Evolutionary conservation across 2,329 filamentous ascomycete genomes (phyloP).

Genomic region (Scedosporium boydii): DNA sequence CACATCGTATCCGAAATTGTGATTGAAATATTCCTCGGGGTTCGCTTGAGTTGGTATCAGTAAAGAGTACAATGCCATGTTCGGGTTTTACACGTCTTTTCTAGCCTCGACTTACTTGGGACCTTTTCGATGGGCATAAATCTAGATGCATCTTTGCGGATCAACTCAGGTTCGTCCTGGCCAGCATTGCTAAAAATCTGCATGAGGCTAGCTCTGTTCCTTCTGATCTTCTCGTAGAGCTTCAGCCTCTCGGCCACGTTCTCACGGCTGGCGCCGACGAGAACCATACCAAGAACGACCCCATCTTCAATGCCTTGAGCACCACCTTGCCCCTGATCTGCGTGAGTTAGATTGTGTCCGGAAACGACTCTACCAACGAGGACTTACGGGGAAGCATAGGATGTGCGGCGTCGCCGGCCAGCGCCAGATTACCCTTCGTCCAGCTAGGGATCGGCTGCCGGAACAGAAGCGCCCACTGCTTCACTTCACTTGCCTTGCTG

Average conservation of each 20-base stretch:
- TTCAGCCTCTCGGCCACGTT: slow-evolving; percentile 15
- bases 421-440: slow-evolving; percentile 20
- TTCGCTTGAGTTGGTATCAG: too few relatives aligned
- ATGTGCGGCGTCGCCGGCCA: slow-evolving; percentile 22
- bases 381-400: too few relatives aligned
- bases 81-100: too few relatives aligned
- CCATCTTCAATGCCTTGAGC: slow-evolving; percentile 27
- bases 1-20: slow-evolving; percentile 15
- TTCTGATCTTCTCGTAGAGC: slow-evolving; percentile 16
- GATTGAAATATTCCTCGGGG: slow-evolving; percentile 9
- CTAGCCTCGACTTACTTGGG: too few relatives aligned
- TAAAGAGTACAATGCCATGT: too few relatives aligned
- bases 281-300: slow-evolving; percentile 19
- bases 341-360: background rate
- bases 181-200: slow-evolving; percentile 29
- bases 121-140: too few relatives aligned
- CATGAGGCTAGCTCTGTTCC: slow-evolving; percentile 21
- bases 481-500: slow-evolving; percentile 24
- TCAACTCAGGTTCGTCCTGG: slow-evolving; percentile 18
- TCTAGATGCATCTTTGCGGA: slow-evolving; percentile 10
- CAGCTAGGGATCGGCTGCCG: slow-evolving; percentile 21
- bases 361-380: too few relatives aligned
- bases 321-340: slow-evolving; percentile 29
- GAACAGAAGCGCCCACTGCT: slow-evolving; percentile 25
- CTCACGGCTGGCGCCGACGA: slow-evolving; percentile 13